Evolutionary conservation across 1,284 basidiomycete species (phyloP).

Genomic region (Erythrobasidium hasegawianum): DNA sequence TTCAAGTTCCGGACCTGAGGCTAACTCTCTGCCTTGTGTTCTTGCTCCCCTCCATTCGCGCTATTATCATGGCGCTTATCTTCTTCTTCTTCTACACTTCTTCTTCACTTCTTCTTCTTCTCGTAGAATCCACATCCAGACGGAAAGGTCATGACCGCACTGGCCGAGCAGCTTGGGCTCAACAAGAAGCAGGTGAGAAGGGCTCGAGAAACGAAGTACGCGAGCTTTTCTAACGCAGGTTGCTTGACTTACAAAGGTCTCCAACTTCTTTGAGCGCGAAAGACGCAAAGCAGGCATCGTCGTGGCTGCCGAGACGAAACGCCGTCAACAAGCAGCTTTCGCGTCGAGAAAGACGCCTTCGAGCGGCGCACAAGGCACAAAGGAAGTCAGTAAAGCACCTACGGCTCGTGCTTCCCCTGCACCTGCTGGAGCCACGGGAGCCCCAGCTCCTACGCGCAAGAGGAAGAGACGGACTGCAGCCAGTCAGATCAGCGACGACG

Average conservation of each 20-base stretch:
- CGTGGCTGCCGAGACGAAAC: slow-evolving; percentile 6
- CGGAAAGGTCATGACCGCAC: slow-evolving; percentile 26
- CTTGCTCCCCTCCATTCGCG: neutral
- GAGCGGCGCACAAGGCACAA: neutral
- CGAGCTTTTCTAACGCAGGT: neutral
- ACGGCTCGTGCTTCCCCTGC: neutral
- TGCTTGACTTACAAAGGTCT: slow-evolving; percentile 18
- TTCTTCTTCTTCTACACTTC: too few species aligned
- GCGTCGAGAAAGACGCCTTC: slow-evolving; percentile 18
- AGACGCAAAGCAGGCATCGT: slow-evolving; percentile 29
- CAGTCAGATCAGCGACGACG: slow-evolving; percentile 3
- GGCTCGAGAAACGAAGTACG: neutral
- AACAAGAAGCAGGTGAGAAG: slow-evolving; percentile 34
- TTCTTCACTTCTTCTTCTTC: slow-evolving; percentile 1
- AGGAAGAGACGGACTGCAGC: slow-evolving; percentile 6
- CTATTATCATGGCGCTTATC: neutral
- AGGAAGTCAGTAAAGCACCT: slow-evolving; percentile 15
- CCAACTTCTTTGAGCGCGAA: slow-evolving; percentile 33
- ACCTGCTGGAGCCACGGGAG: neutral
- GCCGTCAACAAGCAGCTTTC: slow-evolving; percentile 1
- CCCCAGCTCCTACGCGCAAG: slow-evolving; percentile 1
- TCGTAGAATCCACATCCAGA: slow-evolving; percentile 32
- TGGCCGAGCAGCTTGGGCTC: slow-evolving; percentile 19
- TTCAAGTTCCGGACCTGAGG: too few species aligned
- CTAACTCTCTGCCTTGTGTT: too few species aligned